Conservation (phyloP, 2,329 filamentous ascomycete genomes). For the Nemania sp. region DNA sequence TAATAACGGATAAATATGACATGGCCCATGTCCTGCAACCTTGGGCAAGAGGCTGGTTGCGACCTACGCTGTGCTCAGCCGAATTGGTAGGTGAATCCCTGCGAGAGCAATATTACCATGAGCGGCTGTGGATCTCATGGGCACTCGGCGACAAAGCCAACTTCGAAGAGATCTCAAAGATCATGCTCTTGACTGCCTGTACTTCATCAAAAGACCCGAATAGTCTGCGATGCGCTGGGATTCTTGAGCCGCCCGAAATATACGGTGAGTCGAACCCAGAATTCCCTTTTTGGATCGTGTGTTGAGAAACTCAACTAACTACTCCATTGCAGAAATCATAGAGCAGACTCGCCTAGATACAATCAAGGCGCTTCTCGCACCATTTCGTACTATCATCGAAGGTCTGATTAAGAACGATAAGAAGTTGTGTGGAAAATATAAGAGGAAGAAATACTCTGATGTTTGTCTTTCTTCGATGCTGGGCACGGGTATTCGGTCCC, state of each 20-base stretch:
- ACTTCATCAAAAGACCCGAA: constrained; percentile 6
- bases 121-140: constrained; percentile 30
- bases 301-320: constrained; percentile 15
- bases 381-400: constrained; percentile 18
- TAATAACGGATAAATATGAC: constrained; percentile 32
- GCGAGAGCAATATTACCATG: constrained; percentile 20
- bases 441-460: constrained; percentile 11
- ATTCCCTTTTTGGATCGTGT: neutral
- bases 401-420: constrained; percentile 17
- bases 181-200: constrained; percentile 19
- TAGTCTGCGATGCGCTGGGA: constrained; percentile 1
- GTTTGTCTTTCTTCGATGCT: constrained; percentile 24
- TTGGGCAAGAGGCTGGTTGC: constrained; percentile 31
- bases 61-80: constrained; percentile 14
- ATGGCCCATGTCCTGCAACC: constrained; percentile 30
- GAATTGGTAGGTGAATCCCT: constrained; percentile 9
- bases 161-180: constrained; percentile 23
- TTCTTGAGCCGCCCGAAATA: constrained; percentile 26
- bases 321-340: constrained; percentile 22
- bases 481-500: constrained; percentile 25
- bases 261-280: constrained; percentile 25
- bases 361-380: constrained; percentile 24
- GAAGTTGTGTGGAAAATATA: neutral
- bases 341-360: constrained; percentile 18
- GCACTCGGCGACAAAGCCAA: constrained; percentile 25